Percentiles rank a stretch among this genome's conserved stretches.
These are phyloP conservation scores for Acacia melanoxylon DNA, from an alignment of 306 rosid species.

Conservation along the genomic window DNA sequence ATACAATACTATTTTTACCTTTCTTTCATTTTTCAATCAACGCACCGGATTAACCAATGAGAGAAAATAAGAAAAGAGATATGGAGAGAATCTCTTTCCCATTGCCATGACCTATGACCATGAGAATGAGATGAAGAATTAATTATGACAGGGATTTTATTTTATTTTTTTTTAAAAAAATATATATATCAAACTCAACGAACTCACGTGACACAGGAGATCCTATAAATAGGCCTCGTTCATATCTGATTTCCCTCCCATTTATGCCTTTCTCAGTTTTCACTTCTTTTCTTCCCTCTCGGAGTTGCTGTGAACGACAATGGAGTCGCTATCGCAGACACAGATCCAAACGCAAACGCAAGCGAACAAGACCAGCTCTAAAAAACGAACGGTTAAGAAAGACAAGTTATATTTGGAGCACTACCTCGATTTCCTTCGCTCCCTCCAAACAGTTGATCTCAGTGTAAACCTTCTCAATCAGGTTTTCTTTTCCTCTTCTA, in stretches of 20 bases:
- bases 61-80: too few species aligned
- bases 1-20: too few species aligned
- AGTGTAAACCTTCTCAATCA: slow-evolving; percentile 51
- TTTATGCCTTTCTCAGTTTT: background rate
- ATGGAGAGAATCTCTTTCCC: too few species aligned
- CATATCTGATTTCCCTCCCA: slow-evolving; percentile 10
- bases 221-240: background rate
- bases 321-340: slow-evolving; percentile 30
- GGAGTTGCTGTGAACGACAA: background rate
- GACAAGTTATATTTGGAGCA: slow-evolving; percentile 47
- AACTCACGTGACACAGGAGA: slow-evolving; percentile 1
- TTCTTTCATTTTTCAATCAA: too few species aligned
- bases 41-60: too few species aligned
- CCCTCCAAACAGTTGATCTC: slow-evolving; percentile 42
- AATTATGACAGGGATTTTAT: background rate
- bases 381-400: slow-evolving; percentile 26
- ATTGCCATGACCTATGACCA: too few species aligned
- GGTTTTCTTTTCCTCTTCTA: slow-evolving; percentile 35
- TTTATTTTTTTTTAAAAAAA: too few species aligned
- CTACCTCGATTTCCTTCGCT: slow-evolving; percentile 49
- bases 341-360: background rate
- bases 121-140: background rate
- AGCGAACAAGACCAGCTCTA: slow-evolving; percentile 12
- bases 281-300: background rate
- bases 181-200: slow-evolving; percentile 8